These are phyloP conservation scores for Ganoderma sinense DNA, from an alignment of 1,284 basidiomycete species.

Conservation along the genomic window DNA sequence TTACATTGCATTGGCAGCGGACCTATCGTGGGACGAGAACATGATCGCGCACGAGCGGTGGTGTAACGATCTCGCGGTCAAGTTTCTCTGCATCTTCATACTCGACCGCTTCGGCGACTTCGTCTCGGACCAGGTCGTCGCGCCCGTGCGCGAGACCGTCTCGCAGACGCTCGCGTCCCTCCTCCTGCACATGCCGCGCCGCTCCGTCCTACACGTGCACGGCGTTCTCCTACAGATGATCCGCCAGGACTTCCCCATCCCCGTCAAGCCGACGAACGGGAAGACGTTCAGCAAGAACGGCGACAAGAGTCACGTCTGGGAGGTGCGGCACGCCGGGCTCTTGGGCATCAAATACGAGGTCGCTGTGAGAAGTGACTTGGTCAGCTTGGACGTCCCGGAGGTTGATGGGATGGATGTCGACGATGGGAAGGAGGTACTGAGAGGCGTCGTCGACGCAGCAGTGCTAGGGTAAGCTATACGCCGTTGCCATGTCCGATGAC, in stretches of 20 bases:
- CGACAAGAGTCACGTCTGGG: constrained; percentile 87
- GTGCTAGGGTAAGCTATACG: constrained; percentile 75
- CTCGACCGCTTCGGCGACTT: constrained; percentile 98
- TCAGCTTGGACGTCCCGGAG: constrained; percentile 50
- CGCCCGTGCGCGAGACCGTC: constrained; percentile 96
- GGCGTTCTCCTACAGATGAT: constrained; percentile 93
- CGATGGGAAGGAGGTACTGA: constrained; percentile 62
- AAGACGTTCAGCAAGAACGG: constrained; percentile 34
- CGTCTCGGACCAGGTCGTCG: constrained; percentile 95
- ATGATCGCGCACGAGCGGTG: constrained; percentile 78
- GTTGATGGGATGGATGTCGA: constrained; percentile 30
- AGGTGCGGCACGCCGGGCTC: constrained; percentile 96
- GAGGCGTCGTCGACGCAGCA: constrained; percentile 87
- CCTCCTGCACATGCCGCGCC: constrained; percentile 84
- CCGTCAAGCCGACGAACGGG: constrained; percentile 48
- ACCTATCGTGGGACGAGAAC: constrained; percentile 58
- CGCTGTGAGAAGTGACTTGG: constrained; percentile 87
- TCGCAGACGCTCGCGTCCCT: constrained; percentile 94
- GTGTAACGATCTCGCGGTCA: constrained; percentile 90
- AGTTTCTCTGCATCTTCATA: constrained; percentile 92
- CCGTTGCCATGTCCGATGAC: neutral
- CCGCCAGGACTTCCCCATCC: constrained; percentile 76
- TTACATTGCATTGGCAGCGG: constrained; percentile 22
- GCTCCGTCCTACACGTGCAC: constrained; percentile 84
- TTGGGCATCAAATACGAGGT: constrained; percentile 98